Conservation (phyloP, 2,329 filamentous ascomycete genomes). For the Graphilbum fragrans region DNA sequence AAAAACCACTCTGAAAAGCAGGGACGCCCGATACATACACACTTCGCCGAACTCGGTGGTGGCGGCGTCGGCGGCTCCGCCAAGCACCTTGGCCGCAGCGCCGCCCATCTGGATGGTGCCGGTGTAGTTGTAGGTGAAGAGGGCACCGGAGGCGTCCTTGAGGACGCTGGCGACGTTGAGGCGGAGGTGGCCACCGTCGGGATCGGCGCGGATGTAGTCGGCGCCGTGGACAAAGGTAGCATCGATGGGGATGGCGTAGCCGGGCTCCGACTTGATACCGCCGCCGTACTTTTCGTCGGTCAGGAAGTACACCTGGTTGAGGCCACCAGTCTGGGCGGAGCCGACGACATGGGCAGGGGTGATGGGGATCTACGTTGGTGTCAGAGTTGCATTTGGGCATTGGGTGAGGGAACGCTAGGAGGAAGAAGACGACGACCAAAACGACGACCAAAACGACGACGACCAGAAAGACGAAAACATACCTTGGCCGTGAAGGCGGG, state of each 20-base stretch:
- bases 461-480: background rate
- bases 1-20: background rate
- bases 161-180: constrained; percentile 25
- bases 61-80: constrained; percentile 19
- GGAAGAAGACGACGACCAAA: too few relatives aligned
- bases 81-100: constrained; percentile 20
- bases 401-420: too few relatives aligned
- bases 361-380: constrained; percentile 13
- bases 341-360: constrained; percentile 17
- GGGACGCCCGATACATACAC: constrained; percentile 16
- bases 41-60: constrained; percentile 25
- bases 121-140: constrained; percentile 24
- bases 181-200: constrained; percentile 21
- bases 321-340: constrained; percentile 15
- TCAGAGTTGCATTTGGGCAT: background rate
- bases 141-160: constrained; percentile 20
- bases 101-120: constrained; percentile 21
- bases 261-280: constrained; percentile 21
- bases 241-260: constrained; percentile 24
- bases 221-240: constrained; percentile 25
- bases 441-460: too few relatives aligned
- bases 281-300: constrained; percentile 13
- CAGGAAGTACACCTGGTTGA: constrained; percentile 18
- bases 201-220: constrained; percentile 27
- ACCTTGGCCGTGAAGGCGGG: constrained; percentile 27